Conservation (phyloP, 352 stramenopile genomes). For the Globisporangium radiosum region DNA sequence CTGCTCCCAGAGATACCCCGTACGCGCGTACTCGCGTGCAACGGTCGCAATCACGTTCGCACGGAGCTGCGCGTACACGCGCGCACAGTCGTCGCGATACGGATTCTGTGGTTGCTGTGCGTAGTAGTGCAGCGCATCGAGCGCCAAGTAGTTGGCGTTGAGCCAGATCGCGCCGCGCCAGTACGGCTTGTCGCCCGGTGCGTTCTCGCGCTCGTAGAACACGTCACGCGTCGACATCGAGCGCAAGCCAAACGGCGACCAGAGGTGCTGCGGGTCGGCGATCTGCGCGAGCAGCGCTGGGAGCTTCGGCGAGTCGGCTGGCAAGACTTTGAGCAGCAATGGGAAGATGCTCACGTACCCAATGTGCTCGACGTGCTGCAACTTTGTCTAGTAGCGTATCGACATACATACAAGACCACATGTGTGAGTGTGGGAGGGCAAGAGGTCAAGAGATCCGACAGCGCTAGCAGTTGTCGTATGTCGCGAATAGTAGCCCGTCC, state of each 20-base stretch:
- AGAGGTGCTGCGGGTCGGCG: slow-evolving; percentile 56
- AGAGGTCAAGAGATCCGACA: neutral
- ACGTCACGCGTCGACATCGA: slow-evolving; percentile 80
- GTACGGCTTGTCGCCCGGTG: slow-evolving; percentile 87
- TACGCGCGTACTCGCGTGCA: slow-evolving; percentile 76
- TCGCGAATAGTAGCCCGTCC: too few species aligned
- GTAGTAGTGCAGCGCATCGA: slow-evolving; percentile 82
- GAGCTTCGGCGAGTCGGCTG: slow-evolving; percentile 59
- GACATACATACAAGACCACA: neutral
- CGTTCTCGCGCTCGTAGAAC: slow-evolving; percentile 88
- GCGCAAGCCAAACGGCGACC: slow-evolving; percentile 73
- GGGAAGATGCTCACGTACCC: slow-evolving; percentile 89
- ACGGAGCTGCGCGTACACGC: slow-evolving; percentile 47
- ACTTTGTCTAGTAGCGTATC: slow-evolving; percentile 19
- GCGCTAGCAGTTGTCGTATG: neutral
- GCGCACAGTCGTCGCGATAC: slow-evolving; percentile 32
- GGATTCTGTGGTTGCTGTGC: slow-evolving; percentile 31
- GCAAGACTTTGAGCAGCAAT: slow-evolving; percentile 66
- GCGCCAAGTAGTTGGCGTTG: slow-evolving; percentile 90
- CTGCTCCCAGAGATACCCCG: slow-evolving; percentile 92
- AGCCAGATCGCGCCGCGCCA: slow-evolving; percentile 94
- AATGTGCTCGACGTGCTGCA: slow-evolving; percentile 75
- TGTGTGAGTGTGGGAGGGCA: too few species aligned
- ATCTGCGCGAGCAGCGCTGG: slow-evolving; percentile 50
- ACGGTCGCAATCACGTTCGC: slow-evolving; percentile 60